Evolutionary conservation across 768 basidiomycete genomes (phyloP), one percentile per base, ranked within the genome.

Genomic region (Myochromella boudieri): DNA sequence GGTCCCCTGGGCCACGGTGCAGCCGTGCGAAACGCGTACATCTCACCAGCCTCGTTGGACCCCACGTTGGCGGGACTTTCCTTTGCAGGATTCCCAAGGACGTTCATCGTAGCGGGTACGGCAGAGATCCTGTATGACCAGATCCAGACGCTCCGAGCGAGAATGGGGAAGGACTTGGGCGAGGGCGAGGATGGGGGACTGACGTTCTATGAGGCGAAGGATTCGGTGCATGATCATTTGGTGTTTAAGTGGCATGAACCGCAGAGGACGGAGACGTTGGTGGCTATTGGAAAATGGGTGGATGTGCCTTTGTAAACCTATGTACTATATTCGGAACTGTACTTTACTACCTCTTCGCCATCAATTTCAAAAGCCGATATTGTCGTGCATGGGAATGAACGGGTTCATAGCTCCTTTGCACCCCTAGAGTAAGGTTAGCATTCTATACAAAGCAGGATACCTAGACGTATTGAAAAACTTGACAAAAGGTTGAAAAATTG

Each of bases 1-100:
- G 78, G 80, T 1, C 70, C 76, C 0, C 73, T 78, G 44, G 77
- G 75, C 8, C 51, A 66, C 2, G 74, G 65, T 4, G 71, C 68
- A n/a, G 74, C 72, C 11, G 67, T 68, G 11, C 60, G 61, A 11
- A 82, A 77, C 54, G 66, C 68, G 22, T 85, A 82, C 51, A 69
- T 87, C 26, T 86, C 84, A 0, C 83, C 84, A 3, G 77, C 76
- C 6, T 81, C 78, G 14, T 53, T 69, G 21, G 58, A 72, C 36
- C 66, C 71, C 1, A n/a, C n/a, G n/a, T 54, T 58, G 6, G 52
- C 66, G 22, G 40, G 55, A 3, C 65, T 74, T 9, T 57, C 65
- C 43, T 87, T 85, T 62, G 69, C 62, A 28, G 75, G 72, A 14
- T 86, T 81, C 62, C 84, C 85, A 1, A 65, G 73, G 17, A 84